Evolutionary conservation across 1,139 yeast species (phyloP).

Genomic region (Hyphopichia pseudoburtonii): DNA sequence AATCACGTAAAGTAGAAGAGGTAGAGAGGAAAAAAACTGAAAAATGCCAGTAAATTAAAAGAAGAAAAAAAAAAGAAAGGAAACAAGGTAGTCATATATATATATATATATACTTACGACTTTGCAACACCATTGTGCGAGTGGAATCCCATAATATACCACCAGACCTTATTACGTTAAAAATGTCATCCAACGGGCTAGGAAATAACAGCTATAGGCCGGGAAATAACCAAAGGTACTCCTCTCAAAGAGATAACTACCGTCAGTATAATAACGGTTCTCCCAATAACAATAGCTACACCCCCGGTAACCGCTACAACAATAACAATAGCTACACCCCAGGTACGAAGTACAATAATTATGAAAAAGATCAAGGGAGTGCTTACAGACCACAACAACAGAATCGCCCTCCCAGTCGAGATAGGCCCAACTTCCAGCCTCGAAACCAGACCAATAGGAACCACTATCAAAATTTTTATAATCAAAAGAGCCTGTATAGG

Average conservation of each 20-base stretch:
- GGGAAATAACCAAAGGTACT: conserved; percentile 2
- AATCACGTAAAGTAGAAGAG: too few species aligned
- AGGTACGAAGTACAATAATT: neutral
- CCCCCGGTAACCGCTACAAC: neutral
- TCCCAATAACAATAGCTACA: conserved; percentile 1
- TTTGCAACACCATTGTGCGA: too few species aligned
- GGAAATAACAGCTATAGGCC: conserved; percentile 6
- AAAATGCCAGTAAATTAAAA: too few species aligned
- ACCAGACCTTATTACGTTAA: neutral
- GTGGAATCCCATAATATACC: too few species aligned
- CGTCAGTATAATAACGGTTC: conserved; percentile 2
- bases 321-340: too few species aligned
- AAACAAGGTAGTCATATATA: too few species aligned
- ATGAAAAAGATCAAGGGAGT: neutral
- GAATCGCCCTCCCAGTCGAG: conserved; percentile 5
- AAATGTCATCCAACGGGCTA: conserved; percentile 7
- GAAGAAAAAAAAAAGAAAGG: too few species aligned
- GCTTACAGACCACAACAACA: neutral
- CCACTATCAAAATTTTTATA: conserved; percentile 13
- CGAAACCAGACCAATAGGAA: conserved; percentile 5
- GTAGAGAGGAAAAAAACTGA: too few species aligned
- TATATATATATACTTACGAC: too few species aligned
- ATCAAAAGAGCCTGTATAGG: conserved; percentile 6
- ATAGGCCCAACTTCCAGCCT: conserved; percentile 4
- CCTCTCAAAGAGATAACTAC: conserved; percentile 5